Percentiles rank a stretch among this genome's conserved stretches.
phyloP scores from a whole-genome alignment of 2,329 filamentous ascomycete species.

The Penicillium sp. region DNA sequence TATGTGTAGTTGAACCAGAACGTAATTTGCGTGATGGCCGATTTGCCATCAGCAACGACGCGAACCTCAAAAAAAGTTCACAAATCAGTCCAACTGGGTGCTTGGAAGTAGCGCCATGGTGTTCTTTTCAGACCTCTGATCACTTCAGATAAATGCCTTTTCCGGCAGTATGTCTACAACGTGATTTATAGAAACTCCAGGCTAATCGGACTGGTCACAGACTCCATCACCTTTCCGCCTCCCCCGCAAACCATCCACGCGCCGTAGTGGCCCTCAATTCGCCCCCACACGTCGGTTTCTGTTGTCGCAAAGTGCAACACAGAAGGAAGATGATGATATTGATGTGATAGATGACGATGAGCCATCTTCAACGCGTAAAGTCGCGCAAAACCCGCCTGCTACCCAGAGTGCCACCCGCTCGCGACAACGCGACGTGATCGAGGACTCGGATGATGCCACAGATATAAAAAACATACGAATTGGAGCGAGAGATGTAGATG shows the following conservation, averaged over 20 bases:
- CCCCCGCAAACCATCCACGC: slow-evolving; percentile 25
- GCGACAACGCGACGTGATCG: slow-evolving; percentile 26
- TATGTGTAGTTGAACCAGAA: not conserved
- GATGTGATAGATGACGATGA: slow-evolving; percentile 25
- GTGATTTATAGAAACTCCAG: not conserved
- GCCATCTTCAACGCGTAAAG: slow-evolving; percentile 13
- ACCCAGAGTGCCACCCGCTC: slow-evolving; percentile 1
- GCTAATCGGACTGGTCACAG: slow-evolving; percentile 7
- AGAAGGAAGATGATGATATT: slow-evolving; percentile 3
- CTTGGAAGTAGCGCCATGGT: not conserved
- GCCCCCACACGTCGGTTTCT: slow-evolving; percentile 35
- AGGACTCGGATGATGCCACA: slow-evolving; percentile 26
- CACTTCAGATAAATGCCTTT: slow-evolving; percentile 13
- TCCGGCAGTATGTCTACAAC: slow-evolving; percentile 7
- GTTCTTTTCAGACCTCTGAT: not conserved
- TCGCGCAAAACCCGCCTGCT: slow-evolving; percentile 4
- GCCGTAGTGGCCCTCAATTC: slow-evolving; percentile 31
- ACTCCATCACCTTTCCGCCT: slow-evolving; percentile 33
- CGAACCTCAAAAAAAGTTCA: not conserved
- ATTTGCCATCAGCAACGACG: not conserved
- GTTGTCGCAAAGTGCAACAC: slow-evolving; percentile 25
- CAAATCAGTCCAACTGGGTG: not conserved
- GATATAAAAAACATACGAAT: not conserved
- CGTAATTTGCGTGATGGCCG: not conserved
- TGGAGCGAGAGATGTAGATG: not conserved